Percentiles rank a stretch among this genome's conserved stretches.
These are phyloP conservation scores for Boletus bicolor DNA, from an alignment of 768 basidiomycete genomes.

Conservation along the genomic window DNA sequence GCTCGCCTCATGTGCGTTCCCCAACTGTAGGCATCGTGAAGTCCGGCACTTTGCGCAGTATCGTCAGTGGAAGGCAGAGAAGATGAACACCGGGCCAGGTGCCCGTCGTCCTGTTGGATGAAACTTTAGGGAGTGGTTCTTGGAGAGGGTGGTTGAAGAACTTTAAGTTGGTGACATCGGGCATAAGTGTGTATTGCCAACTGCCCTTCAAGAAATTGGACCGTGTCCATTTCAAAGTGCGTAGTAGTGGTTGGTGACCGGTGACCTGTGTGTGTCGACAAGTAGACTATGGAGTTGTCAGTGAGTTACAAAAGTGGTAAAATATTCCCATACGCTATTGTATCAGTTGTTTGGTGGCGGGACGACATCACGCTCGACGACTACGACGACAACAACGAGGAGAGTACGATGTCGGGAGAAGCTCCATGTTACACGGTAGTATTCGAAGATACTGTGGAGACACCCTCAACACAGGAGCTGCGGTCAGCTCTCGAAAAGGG, in stretches of 20 bases:
- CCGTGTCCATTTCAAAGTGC: background rate
- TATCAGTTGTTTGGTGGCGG: background rate
- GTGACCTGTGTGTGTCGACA: no score
- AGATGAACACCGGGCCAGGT: background rate
- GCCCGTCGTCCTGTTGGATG: background rate
- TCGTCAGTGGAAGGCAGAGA: background rate
- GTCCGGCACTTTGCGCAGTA: no score
- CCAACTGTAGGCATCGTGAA: no score
- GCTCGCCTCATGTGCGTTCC: no score
- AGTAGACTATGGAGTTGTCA: no score
- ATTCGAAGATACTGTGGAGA: constrained; percentile 68
- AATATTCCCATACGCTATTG: constrained; percentile 2
- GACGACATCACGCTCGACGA: constrained; percentile 6
- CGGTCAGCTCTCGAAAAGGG: constrained; percentile 88
- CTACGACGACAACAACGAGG: constrained; percentile 9
- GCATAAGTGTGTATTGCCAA: background rate
- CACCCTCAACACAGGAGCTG: constrained; percentile 79
- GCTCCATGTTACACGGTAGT: constrained; percentile 76
- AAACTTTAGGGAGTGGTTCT: background rate
- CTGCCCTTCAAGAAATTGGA: background rate
- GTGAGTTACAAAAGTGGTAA: constrained; percentile 3
- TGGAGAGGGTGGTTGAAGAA: background rate
- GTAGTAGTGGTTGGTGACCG: background rate
- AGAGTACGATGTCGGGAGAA: constrained; percentile 42
- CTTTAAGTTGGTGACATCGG: background rate